These are phyloP conservation scores for Xylariales sp. DNA, from an alignment of 2,329 filamentous ascomycete genomes.

Conservation along the genomic window DNA sequence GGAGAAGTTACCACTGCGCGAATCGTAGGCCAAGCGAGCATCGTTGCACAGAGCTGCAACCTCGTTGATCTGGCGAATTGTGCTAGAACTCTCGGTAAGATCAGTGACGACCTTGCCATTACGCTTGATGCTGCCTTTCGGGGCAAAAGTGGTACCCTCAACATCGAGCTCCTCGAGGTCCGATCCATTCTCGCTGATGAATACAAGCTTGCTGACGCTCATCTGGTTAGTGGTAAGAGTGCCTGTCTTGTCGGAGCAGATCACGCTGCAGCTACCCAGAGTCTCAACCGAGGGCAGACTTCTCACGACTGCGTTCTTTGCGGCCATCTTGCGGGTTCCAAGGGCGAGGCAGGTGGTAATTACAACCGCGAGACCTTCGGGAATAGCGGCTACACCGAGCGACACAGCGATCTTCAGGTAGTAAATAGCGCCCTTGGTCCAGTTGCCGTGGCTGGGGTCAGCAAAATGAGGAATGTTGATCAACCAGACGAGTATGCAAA, in stretches of 20 bases:
- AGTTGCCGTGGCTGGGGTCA: slow-evolving; percentile 87
- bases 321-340: slow-evolving; percentile 97
- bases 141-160: slow-evolving; percentile 88
- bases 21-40: slow-evolving; percentile 75
- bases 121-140: slow-evolving; percentile 67
- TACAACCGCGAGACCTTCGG: slow-evolving; percentile 93
- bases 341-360: slow-evolving; percentile 98
- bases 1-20: slow-evolving; percentile 67
- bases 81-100: slow-evolving; percentile 66
- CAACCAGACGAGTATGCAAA: slow-evolving; percentile 94
- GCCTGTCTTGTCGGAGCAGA: slow-evolving; percentile 99
- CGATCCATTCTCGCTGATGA: slow-evolving; percentile 68
- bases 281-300: slow-evolving; percentile 97
- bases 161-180: slow-evolving; percentile 83
- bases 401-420: slow-evolving; percentile 99
- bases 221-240: slow-evolving; percentile 98
- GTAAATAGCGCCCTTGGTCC: slow-evolving; percentile 97
- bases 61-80: slow-evolving; percentile 72
- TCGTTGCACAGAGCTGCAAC: slow-evolving; percentile 84
- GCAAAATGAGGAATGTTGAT: slow-evolving; percentile 98
- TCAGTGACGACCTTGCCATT: slow-evolving; percentile 66
- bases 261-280: slow-evolving; percentile 96
- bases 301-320: slow-evolving; percentile 95
- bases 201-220: slow-evolving; percentile 92
- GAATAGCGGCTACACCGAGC: slow-evolving; percentile 94